A percentile compares a stretch with the other conserved stretches of the same genome.
phyloP scores from a whole-genome alignment of 441 rosid genomes.

The Eruca vesicaria region DNA sequence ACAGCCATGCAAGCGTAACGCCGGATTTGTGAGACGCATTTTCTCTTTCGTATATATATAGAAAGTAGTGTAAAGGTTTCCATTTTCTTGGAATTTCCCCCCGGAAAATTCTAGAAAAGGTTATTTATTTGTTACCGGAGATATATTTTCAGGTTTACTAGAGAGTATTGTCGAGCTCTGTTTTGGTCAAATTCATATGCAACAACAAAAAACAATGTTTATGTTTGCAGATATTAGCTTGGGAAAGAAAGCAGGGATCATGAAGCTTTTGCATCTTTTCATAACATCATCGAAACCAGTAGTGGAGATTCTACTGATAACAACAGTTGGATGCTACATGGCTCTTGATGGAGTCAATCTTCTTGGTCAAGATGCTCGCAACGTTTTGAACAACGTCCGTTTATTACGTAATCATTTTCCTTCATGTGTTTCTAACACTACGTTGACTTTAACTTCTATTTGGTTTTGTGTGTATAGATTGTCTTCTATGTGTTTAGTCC shows the following conservation, averaged over 20 bases:
- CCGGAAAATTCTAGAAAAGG: too few species aligned
- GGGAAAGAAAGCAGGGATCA: neutral
- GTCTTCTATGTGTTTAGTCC: conserved; percentile 59
- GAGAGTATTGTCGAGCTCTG: too few species aligned
- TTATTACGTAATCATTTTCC: neutral
- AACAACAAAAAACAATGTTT: too few species aligned
- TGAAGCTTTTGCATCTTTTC: conserved; percentile 45
- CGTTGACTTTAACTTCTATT: neutral
- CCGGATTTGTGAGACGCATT: too few species aligned
- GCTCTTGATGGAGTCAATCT: conserved; percentile 46
- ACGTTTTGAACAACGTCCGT: conserved; percentile 41
- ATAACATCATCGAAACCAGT: conserved; percentile 53
- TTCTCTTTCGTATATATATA: too few species aligned
- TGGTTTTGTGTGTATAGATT: conserved; percentile 25
- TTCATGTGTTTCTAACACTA: neutral
- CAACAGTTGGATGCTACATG: conserved; percentile 48
- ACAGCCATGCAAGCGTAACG: too few species aligned
- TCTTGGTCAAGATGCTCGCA: conserved; percentile 46
- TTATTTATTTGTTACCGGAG: neutral
- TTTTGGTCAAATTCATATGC: too few species aligned
- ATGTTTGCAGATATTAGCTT: neutral
- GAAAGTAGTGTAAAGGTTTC: too few species aligned
- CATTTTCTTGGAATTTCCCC: too few species aligned
- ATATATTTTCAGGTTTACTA: neutral
- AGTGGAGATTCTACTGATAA: conserved; percentile 49